Evolutionary conservation across 768 basidiomycete species (phyloP).

Genomic region (Collybia sp.): DNA sequence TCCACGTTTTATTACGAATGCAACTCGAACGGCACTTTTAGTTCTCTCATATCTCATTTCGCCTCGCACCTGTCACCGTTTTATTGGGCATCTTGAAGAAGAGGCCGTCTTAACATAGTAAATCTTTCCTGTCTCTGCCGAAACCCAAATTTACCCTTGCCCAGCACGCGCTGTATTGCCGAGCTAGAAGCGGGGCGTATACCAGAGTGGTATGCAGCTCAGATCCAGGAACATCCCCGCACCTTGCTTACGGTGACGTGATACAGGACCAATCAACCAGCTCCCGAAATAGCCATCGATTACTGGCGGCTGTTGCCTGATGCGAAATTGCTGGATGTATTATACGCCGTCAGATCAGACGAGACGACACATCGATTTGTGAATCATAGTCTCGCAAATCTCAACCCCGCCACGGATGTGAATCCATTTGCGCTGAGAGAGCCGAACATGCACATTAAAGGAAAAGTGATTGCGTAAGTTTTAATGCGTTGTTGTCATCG

Average conservation of each 20-base stretch:
- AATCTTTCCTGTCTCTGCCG: slow-evolving; percentile 19
- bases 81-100: slow-evolving; percentile 91
- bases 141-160: background rate
- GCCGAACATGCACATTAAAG: slow-evolving; percentile 83
- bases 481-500: background rate
- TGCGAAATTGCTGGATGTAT: slow-evolving; percentile 81
- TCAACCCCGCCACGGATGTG: slow-evolving; percentile 70
- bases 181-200: slow-evolving; percentile 81
- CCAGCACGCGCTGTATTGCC: slow-evolving; percentile 73
- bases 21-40: slow-evolving; percentile 19
- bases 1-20: slow-evolving; percentile 7
- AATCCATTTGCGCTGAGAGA: slow-evolving; percentile 90
- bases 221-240: background rate
- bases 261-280: slow-evolving; percentile 58
- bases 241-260: background rate
- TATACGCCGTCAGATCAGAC: slow-evolving; percentile 90
- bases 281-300: slow-evolving; percentile 89
- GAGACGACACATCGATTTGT: slow-evolving; percentile 93
- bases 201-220: slow-evolving; percentile 69
- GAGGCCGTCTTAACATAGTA: slow-evolving; percentile 93
- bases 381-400: slow-evolving; percentile 91
- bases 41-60: slow-evolving; percentile 78
- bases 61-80: slow-evolving; percentile 78
- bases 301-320: slow-evolving; percentile 81
- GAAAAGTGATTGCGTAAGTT: slow-evolving; percentile 66